A percentile compares a stretch with the other conserved stretches of the same genome.
Evolutionary conservation across 768 basidiomycete species (phyloP).

Genomic region (Neoboletus brunneissimus): DNA sequence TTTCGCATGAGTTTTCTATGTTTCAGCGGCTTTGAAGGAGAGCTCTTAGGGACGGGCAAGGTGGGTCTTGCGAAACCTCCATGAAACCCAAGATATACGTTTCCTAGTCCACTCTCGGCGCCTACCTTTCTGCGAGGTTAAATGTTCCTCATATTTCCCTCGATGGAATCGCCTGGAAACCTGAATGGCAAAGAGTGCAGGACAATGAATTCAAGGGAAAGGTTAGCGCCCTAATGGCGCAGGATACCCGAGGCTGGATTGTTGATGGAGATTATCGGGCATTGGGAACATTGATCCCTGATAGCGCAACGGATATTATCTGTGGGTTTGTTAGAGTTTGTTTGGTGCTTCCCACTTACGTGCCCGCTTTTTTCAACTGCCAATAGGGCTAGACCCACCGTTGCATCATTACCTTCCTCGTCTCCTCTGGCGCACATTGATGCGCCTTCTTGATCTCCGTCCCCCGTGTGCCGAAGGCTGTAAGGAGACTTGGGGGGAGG

Average conservation of each 20-base stretch:
- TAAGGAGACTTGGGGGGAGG: slow-evolving; percentile 37
- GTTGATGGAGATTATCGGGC: slow-evolving; percentile 47
- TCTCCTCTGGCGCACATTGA: slow-evolving; percentile 50
- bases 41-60: slow-evolving; percentile 38
- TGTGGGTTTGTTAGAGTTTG: slow-evolving; percentile 37
- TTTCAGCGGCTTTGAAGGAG: neutral
- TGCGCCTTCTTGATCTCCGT: slow-evolving; percentile 37
- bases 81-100: neutral
- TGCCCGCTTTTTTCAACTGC: neutral
- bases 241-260: slow-evolving; percentile 46
- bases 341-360: neutral
- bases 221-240: slow-evolving; percentile 21
- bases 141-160: slow-evolving; percentile 45
- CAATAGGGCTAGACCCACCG: slow-evolving; percentile 66
- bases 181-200: slow-evolving; percentile 42
- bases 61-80: slow-evolving; percentile 19
- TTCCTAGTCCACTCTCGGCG: slow-evolving; percentile 46
- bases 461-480: slow-evolving; percentile 51
- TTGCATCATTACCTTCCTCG: slow-evolving; percentile 60
- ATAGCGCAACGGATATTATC: slow-evolving; percentile 48
- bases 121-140: slow-evolving; percentile 42
- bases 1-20: neutral
- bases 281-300: slow-evolving; percentile 34
- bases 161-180: slow-evolving; percentile 48
- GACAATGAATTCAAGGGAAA: slow-evolving; percentile 23